A percentile compares a stretch with the other conserved stretches of the same genome.
Conservation (phyloP, 1,284 basidiomycete genomes). For the Lentinula novae-zelandiae region DNA sequence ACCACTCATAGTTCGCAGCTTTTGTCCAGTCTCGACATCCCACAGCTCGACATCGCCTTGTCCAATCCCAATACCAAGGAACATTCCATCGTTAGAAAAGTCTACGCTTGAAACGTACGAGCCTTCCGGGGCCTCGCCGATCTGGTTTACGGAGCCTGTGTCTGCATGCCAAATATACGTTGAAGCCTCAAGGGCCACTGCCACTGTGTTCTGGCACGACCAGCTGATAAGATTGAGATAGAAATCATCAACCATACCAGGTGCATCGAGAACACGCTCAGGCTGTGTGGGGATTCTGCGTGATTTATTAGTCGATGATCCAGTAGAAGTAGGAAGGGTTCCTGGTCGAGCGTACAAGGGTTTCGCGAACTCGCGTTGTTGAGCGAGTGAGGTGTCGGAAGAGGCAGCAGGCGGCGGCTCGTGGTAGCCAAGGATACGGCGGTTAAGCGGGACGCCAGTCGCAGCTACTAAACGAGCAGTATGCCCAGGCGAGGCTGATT, state of each 20-base stretch:
- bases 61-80: constrained; percentile 84
- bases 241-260: constrained; percentile 94
- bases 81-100: constrained; percentile 86
- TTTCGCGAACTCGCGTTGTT: constrained; percentile 69
- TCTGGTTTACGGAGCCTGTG: constrained; percentile 74
- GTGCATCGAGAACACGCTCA: constrained; percentile 92
- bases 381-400: constrained; percentile 62
- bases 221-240: constrained; percentile 95
- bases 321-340: constrained; percentile 56
- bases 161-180: constrained; percentile 96
- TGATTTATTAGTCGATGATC: constrained; percentile 59
- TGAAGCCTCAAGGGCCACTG: constrained; percentile 79
- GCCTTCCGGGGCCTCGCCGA: constrained; percentile 75
- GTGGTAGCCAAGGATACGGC: constrained; percentile 75
- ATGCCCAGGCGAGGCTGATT: constrained; percentile 66
- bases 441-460: constrained; percentile 68
- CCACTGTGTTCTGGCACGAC: constrained; percentile 84
- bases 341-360: constrained; percentile 70
- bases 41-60: constrained; percentile 93
- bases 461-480: constrained; percentile 73
- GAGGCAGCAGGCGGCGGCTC: constrained; percentile 70
- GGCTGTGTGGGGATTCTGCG: constrained; percentile 82
- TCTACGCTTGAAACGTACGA: constrained; percentile 77
- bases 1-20: constrained; percentile 85
- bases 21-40: constrained; percentile 81